Base-by-base conservation (phyloP, 2,329 filamentous ascomycete genomes). In the Alternaria sp. region DNA sequence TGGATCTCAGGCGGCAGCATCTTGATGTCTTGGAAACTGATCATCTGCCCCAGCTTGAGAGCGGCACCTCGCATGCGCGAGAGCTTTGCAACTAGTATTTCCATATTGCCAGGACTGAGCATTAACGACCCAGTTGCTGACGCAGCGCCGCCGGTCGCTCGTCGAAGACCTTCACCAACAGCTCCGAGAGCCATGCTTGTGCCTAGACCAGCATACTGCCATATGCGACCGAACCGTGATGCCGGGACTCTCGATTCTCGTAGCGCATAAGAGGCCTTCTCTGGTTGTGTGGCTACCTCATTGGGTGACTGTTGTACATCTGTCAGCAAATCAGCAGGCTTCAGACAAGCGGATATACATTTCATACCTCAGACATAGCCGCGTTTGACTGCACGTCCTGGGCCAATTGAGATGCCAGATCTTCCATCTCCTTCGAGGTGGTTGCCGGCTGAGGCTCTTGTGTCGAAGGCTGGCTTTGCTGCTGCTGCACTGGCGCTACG, bases 11-110 rank as follows among this genome's bases (percentile, higher is more conserved):
- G 87, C 0, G 95, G 95, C 9, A 99, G 86, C 88, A 97, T 93
- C 79, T 97, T 98, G 38, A 92, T 89, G 80, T 99, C 95, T 82
- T 99, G 95, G 74, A 99, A 95, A 77, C 93, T 97, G 84, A 99
- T 91, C 91, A 98, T 95, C 81, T 99, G 95, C 0, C 95, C 96
- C 26, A 99, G 81, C 81, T 99, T 99, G 42, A 99, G 83, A n/a
- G 95, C 95, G 6, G 95, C 96, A 38, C 95, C 95, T 72, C 95
- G 88, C 95, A 99, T 99, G 22, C 92, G 91, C 3, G 94, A 98
- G 3, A 99, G 85, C 78, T 96, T 97, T 5, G 92, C 85, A 2
- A 99, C 95, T 8, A 99, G 85, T 48, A 96, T 87, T 76, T 98
- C 94, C 87, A 98, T 93, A 73, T 99, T 99, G 9, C 85, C 89